Conservation (phyloP, 202 grass and related monocot genomes). For the Digitaria exilis region DNA sequence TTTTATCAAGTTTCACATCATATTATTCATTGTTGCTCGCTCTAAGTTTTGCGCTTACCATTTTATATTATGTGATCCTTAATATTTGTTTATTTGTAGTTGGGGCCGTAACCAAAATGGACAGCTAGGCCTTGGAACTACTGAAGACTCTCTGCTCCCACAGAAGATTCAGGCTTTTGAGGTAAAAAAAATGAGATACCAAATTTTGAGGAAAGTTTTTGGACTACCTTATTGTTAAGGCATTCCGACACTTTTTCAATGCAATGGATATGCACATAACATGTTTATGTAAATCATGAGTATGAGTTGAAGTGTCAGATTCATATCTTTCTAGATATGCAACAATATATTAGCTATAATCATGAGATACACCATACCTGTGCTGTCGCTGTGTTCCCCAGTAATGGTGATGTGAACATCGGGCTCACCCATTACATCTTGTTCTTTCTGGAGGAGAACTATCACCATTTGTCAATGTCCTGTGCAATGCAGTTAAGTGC, state of each 20-base stretch:
- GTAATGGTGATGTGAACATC: conserved; percentile 36
- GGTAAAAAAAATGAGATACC: conserved; percentile 34
- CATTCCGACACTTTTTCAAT: background rate
- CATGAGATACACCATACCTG: background rate
- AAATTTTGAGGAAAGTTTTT: background rate
- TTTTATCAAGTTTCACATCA: background rate
- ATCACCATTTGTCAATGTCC: conserved; percentile 6
- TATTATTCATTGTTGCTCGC: background rate
- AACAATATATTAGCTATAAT: background rate
- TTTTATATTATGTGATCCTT: conserved; percentile 5
- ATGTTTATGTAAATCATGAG: background rate
- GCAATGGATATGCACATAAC: background rate
- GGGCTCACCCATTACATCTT: conserved; percentile 5
- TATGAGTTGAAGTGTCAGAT: background rate
- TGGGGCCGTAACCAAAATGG: conserved; percentile 99
- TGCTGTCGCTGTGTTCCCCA: conserved; percentile 1
- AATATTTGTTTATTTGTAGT: conserved; percentile 41
- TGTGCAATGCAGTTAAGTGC: conserved; percentile 18
- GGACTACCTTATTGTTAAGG: background rate
- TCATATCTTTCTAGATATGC: background rate
- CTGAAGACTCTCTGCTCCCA: conserved; percentile 90
- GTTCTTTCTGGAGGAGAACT: background rate
- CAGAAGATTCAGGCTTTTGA: conserved; percentile 95
- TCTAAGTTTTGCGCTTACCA: background rate
- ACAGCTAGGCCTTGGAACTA: conserved; percentile 97